Percentiles rank a stretch among this genome's conserved stretches.
These are phyloP conservation scores for Chaetomium cochliodes DNA, from an alignment of 495 filamentous ascomycete genomes.

Conservation along the genomic window DNA sequence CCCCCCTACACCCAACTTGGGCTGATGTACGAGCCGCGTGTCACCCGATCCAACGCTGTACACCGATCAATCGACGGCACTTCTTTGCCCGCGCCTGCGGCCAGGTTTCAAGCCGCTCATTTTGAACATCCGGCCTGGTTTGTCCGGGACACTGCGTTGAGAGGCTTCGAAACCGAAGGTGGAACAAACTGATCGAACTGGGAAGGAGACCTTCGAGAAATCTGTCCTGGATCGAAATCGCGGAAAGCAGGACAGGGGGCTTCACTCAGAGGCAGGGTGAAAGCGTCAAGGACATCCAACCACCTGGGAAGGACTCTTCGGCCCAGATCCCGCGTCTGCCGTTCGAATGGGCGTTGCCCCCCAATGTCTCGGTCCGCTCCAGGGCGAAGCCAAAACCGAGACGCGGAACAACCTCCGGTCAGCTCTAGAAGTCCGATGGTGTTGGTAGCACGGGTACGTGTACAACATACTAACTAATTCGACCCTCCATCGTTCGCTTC, in stretches of 20 bases:
- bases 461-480: conserved; percentile 4
- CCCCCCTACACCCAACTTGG: not conserved
- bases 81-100: conserved; percentile 14
- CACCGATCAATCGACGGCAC: conserved; percentile 22
- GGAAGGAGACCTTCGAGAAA: not conserved
- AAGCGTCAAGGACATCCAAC: not conserved
- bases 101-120: not conserved
- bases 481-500: not conserved
- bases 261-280: not conserved
- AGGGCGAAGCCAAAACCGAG: not conserved
- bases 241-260: not conserved
- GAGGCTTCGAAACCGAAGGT: not conserved
- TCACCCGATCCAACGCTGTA: conserved; percentile 27
- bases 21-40: conserved; percentile 24
- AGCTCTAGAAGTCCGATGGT: not conserved
- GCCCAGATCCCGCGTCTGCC: not conserved
- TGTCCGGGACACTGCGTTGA: not conserved
- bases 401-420: not conserved
- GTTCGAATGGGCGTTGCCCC: not conserved
- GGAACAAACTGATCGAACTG: not conserved
- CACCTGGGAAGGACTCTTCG: not conserved
- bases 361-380: not conserved
- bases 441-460: not conserved
- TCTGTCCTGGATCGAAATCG: not conserved
- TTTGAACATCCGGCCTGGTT: not conserved